These are phyloP conservation scores for Fusarium sp. DNA, from an alignment of 2,329 filamentous ascomycete genomes.

Conservation along the genomic window DNA sequence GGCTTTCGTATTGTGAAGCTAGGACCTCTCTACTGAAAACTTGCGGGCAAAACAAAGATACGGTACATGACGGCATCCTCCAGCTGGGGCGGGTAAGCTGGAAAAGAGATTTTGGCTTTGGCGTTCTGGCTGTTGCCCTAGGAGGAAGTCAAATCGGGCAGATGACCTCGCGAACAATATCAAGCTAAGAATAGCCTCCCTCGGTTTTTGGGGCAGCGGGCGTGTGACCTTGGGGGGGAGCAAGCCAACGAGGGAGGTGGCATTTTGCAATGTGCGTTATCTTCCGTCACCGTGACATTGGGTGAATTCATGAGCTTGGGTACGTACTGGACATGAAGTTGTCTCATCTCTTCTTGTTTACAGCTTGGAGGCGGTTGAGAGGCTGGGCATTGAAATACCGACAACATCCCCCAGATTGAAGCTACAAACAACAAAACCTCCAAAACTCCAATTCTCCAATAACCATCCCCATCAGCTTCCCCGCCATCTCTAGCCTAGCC, in stretches of 20 bases:
- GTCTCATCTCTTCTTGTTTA: not conserved
- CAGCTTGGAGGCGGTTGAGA: not conserved
- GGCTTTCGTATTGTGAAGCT: constrained; percentile 1
- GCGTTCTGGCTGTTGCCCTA: constrained; percentile 22
- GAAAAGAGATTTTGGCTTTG: constrained; percentile 1
- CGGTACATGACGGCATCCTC: constrained; percentile 3
- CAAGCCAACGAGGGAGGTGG: constrained; percentile 10
- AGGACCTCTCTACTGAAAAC: not conserved
- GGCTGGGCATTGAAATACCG: not conserved
- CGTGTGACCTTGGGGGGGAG: constrained; percentile 1
- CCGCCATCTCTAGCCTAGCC: constrained; percentile 18
- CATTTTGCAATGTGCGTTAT: not conserved
- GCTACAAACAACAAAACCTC: not conserved
- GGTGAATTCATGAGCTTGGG: not conserved
- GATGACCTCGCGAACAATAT: constrained; percentile 26
- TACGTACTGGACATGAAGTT: not conserved
- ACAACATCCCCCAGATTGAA: not conserved
- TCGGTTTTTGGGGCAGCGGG: not conserved
- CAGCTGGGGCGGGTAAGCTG: not conserved
- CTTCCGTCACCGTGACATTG: constrained; percentile 16
- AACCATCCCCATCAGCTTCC: constrained; percentile 13
- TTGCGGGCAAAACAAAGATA: not conserved
- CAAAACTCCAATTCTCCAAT: constrained; percentile 28
- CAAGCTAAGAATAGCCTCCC: constrained; percentile 16
- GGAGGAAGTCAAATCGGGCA: constrained; percentile 33